Evolutionary conservation across 2,329 filamentous ascomycete genomes (phyloP), one percentile per base, ranked within the genome.

Genomic region (Lachnellula hyalina): DNA sequence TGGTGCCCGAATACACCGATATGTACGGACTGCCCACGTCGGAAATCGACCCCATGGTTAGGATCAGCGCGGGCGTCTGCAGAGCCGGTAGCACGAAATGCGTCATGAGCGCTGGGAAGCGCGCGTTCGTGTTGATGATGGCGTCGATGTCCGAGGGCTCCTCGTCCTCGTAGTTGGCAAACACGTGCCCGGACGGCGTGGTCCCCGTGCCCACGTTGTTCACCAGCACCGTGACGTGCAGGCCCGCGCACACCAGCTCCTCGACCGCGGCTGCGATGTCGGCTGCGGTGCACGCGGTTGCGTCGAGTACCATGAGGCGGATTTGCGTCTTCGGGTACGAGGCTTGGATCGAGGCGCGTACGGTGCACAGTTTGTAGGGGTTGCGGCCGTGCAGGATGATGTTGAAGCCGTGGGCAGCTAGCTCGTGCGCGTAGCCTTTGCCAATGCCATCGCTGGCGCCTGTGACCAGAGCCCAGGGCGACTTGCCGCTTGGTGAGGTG

Each of bases 361-460:
- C 53, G 5, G 5, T 15, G 2, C 5, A 15, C 0, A 55, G 49
- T 38, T 55, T 55, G 15, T 17, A 7, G 2, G 35, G 9, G 56
- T 79, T 96, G 66, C 93, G 91, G 48, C 93, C 96, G 57, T 97
- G 87, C 63, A 97, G 89, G 57, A 97, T 77, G 65, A 96, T 78
- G 74, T 96, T 96, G 83, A 91, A 97, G 66, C 90, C 90, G 70
- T 93, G 90, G 57, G 82, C 77, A 32, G 93, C 91, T 54, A 97
- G 85, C 71, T 96, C 90, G 23, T 86, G 77, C 34, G 92, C 90
- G 70, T 90, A 97, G 74, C 96, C 92, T 74, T 96, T 96, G 70
- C 93, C 93, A 61, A 97, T 85, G 63, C 93, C 94, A 72, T 97
- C 93, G n/a, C 90, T 96, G 49, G 92, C 93, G 61, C 93, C 93